These are phyloP conservation scores for Entamoeba histolytica DNA, from an alignment of 208 protist species.

Conservation along the genomic window DNA sequence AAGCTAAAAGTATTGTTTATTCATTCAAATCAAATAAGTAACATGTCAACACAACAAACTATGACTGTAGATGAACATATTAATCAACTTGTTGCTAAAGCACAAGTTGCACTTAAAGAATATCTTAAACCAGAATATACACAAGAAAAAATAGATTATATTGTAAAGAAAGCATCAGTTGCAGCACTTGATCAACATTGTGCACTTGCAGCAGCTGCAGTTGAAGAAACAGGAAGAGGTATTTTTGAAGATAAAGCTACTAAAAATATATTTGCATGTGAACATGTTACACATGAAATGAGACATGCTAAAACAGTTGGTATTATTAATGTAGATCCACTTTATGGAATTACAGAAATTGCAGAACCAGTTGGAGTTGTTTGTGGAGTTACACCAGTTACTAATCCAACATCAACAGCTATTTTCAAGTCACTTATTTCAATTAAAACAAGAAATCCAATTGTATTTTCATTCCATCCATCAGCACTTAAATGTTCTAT, in stretches of 20 bases:
- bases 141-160: neutral
- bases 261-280: neutral
- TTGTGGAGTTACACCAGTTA: constrained; percentile 15
- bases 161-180: too few species aligned
- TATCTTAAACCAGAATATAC: neutral
- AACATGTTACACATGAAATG: neutral
- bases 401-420: constrained; percentile 28
- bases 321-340: constrained; percentile 13
- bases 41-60: too few species aligned
- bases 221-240: constrained; percentile 25
- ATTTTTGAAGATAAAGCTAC: constrained; percentile 35
- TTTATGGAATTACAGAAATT: neutral
- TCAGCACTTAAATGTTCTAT: neutral
- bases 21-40: too few species aligned
- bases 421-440: constrained; percentile 29
- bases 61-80: neutral
- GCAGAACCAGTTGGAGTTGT: constrained; percentile 29
- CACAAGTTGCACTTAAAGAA: neutral
- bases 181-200: neutral
- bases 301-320: constrained; percentile 22
- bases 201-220: constrained; percentile 1
- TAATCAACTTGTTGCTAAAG: neutral
- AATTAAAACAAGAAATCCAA: constrained; percentile 24
- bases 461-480: constrained; percentile 23
- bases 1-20: too few species aligned